A percentile compares a stretch with the other conserved stretches of the same genome.
Conservation (phyloP, 257 asterid species). For the Nicotiana undulata region DNA sequence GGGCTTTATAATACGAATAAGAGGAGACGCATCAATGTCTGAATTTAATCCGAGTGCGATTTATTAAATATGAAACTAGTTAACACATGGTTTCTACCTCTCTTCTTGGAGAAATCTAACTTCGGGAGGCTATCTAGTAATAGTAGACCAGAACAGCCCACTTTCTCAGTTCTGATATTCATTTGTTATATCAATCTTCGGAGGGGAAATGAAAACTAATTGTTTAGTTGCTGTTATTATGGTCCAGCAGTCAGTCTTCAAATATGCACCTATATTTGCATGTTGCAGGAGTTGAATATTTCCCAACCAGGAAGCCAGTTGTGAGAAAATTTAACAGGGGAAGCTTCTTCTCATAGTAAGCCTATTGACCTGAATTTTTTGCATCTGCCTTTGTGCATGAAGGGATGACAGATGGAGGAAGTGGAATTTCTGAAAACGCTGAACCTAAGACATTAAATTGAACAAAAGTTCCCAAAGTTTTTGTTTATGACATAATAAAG, state of each 20-base stretch:
- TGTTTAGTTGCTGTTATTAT: conserved; percentile 14
- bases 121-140: not conserved
- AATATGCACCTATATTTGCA: conserved; percentile 55
- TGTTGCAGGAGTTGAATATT: conserved; percentile 70
- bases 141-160: not conserved
- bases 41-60: no score
- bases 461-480: no score
- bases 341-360: conserved; percentile 71
- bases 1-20: no score
- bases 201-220: not conserved
- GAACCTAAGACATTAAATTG: not conserved
- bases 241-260: conserved; percentile 41
- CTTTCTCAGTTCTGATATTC: conserved; percentile 5
- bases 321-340: conserved; percentile 52
- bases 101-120: not conserved
- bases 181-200: not conserved
- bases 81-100: not conserved
- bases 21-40: no score
- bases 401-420: conserved; percentile 20
- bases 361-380: conserved; percentile 46
- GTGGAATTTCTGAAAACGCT: no score
- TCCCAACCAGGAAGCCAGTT: conserved; percentile 54
- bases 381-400: conserved; percentile 25
- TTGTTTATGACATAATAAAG: no score
- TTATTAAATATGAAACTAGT: no score